Base-by-base conservation (phyloP, 2,329 filamentous ascomycete genomes). In the Myriosclerotinia curreyana region DNA sequence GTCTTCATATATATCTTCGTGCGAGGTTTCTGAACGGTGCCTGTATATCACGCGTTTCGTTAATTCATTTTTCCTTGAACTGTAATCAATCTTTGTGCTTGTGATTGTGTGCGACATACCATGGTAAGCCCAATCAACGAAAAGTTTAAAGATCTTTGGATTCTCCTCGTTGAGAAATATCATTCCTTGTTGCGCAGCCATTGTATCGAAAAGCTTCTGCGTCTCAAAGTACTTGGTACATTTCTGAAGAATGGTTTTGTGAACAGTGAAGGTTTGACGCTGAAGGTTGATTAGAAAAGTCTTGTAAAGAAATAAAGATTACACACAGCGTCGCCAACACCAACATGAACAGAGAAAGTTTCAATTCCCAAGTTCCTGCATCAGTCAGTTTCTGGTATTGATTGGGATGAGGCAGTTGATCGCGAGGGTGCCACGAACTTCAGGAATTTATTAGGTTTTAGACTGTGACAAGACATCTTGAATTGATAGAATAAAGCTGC, bases 91-190 rank as follows among this genome's bases (percentile, higher is more conserved):
- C 2, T 9, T 9, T n/a, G 12, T n/a, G 31, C n/a, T 1, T 50
- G 34, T 6, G 28, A 31, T 34, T 1, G 17, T 3, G 22, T 34
- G 9, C 3, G 42, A 31, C 42, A 25, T 49, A 61, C 63, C 56
- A 7, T 44, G 64, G 15, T 67, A 67, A 17, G 63, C 44, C 67
- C 68, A 68, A 28, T 65, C 62, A 17, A 62, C 49, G 34, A 69
- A 66, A 34, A 66, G 20, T 31, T 64, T 50, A 36, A 67, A 69
- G 17, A 64, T 38, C 7, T 59, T 46, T 0, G 64, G 56, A 50
- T 67, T 55, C 8, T 68, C 67, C 3, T 66, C 62, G 9, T 64
- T 60, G 20, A 68, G 28, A 12, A 66, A 54, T 11, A 70, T 60
- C 22, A 62, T 50, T 38, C 64, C 64, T 25, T 61, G 34, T 12